phyloP scores from a whole-genome alignment of 2,329 filamentous ascomycete genomes.

The Lasiodiplodia hormozganensis region DNA sequence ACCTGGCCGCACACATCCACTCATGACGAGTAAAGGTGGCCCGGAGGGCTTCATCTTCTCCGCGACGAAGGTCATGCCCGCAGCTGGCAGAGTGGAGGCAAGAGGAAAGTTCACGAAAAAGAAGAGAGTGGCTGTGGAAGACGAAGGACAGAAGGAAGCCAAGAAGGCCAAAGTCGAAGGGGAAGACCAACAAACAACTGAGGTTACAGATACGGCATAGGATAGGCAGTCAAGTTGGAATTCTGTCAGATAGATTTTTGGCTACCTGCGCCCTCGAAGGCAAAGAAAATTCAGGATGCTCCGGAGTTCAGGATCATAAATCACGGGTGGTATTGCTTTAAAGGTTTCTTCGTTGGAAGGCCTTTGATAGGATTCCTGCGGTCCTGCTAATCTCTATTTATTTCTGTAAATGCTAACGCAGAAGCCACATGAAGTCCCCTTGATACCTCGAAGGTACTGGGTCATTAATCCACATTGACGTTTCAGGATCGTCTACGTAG shows the following conservation, averaged over 20 bases:
- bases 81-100: constrained; percentile 80
- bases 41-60: constrained; percentile 92
- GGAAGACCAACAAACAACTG: constrained; percentile 31
- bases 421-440: too few relatives aligned
- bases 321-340: too few relatives aligned
- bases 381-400: too few relatives aligned
- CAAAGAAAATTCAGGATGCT: not conserved
- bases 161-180: constrained; percentile 38
- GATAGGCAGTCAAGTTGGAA: not conserved
- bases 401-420: too few relatives aligned
- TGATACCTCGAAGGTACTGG: too few relatives aligned
- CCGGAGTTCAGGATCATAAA: too few relatives aligned
- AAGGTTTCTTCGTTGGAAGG: too few relatives aligned
- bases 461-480: too few relatives aligned
- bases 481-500: too few relatives aligned
- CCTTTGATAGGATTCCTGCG: too few relatives aligned
- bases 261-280: not conserved
- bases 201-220: not conserved
- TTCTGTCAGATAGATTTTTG: not conserved
- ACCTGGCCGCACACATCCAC: constrained; percentile 87
- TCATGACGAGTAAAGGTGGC: constrained; percentile 89
- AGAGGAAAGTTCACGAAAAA: constrained; percentile 76
- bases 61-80: constrained; percentile 79
- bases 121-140: constrained; percentile 59
- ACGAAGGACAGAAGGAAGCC: constrained; percentile 36